Base-by-base conservation (phyloP, 495 filamentous ascomycete genomes). In the Trichoderma gamsii region DNA sequence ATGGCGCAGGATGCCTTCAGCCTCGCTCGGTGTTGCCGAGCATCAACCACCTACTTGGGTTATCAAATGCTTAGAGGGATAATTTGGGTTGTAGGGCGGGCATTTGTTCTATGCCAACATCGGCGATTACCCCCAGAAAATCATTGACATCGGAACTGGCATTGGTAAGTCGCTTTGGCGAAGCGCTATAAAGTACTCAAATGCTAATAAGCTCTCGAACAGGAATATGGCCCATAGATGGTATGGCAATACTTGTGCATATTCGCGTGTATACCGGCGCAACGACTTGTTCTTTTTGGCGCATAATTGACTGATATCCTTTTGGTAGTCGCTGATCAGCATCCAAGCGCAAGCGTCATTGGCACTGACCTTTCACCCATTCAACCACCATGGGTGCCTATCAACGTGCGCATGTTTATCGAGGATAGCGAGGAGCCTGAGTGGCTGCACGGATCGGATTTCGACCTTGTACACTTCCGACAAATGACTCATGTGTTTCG, bases 71-170 rank as follows among this genome's bases (percentile, higher is more conserved):
- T 74, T 67, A 74, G 69, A 16, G 68, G 49, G 35, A 38, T 38
- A 38, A 38, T 73, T 9, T 69, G 82, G 35, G 35, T 76, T 86
- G 3, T 32, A 66, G 65, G 81, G 81, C 49, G 80, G 82, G 32
- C 73, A 77, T 67, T 74, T 85, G 4, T 78, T 74, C 64, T 73
- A 78, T 27, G 77, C 84, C 3, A 82, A 84, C 0, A 74, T 84
- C 51, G 72, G 71, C 29, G 67, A 75, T 18, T 63, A 79, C 16
- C 80, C 79, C 7, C 76, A 80, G 41, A 77, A 71, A 25, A 79
- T 84, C 23, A 70, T 84, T 11, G 82, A 85, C 68, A 68, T 84
- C 8, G 80, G 81, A 1, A 88, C 86, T 0, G 86, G 85, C 7
- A 86, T 84, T 0, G 78, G 77, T 76, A 23, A 68, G 71, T 71